Conservation (phyloP, 1,139 yeast species). For the Candida sp. region DNA sequence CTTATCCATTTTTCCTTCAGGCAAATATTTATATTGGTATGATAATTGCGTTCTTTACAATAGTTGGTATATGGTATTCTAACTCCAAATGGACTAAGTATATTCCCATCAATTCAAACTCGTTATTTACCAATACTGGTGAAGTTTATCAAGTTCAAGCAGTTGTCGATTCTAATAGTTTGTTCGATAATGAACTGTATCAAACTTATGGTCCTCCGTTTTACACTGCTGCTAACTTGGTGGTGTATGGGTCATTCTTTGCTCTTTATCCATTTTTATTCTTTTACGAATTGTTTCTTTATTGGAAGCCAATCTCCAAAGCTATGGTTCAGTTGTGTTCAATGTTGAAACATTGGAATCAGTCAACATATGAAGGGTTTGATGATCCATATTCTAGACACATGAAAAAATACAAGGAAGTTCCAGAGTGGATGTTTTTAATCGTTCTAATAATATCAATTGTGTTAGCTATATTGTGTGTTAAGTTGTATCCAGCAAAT, state of each 20-base stretch:
- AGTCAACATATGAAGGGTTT: constrained; percentile 24
- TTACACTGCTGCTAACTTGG: constrained; percentile 55
- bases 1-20: constrained; percentile 44
- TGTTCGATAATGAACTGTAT: constrained; percentile 34
- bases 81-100: constrained; percentile 49
- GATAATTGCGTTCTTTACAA: constrained; percentile 33
- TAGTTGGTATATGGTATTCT: constrained; percentile 45
- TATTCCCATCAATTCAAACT: constrained; percentile 49
- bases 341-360: constrained; percentile 23
- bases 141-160: constrained; percentile 31
- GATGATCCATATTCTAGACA: constrained; percentile 52
- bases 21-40: constrained; percentile 38
- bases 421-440: constrained; percentile 59
- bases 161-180: constrained; percentile 31
- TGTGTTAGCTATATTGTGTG: constrained; percentile 43
- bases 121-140: constrained; percentile 45
- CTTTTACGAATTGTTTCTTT: constrained; percentile 35
- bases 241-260: constrained; percentile 52
- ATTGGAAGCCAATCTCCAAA: constrained; percentile 20
- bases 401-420: constrained; percentile 54
- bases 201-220: constrained; percentile 51
- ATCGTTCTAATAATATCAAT: constrained; percentile 42
- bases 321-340: constrained; percentile 9
- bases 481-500: constrained; percentile 40
- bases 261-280: constrained; percentile 53